Evolutionary conservation across 2,329 filamentous ascomycete genomes (phyloP).

Genomic region (Truncatella angustata): DNA sequence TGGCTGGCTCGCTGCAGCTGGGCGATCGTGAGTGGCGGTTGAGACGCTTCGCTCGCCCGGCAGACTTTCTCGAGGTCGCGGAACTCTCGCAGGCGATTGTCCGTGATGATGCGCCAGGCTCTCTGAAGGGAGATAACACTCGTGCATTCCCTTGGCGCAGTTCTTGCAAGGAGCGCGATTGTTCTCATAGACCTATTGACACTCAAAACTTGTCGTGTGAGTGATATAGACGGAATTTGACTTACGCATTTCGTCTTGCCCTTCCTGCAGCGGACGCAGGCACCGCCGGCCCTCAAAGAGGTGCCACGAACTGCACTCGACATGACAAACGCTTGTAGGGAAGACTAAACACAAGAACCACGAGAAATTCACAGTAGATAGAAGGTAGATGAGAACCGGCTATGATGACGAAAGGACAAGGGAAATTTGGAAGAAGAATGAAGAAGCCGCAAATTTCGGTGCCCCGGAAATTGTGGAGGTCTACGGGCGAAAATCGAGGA

Average conservation of each 20-base stretch:
- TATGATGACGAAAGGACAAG: not conserved
- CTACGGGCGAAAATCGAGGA: not conserved
- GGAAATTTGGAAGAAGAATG: not conserved
- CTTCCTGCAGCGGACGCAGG: slow-evolving; percentile 62
- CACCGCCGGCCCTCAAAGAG: slow-evolving; percentile 20
- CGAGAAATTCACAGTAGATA: not conserved
- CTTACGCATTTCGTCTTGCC: slow-evolving; percentile 57
- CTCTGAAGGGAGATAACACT: slow-evolving; percentile 61
- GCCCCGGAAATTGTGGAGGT: not conserved
- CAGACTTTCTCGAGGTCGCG: slow-evolving; percentile 52
- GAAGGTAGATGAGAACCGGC: not conserved
- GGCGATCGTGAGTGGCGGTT: slow-evolving; percentile 39
- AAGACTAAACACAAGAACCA: not conserved
- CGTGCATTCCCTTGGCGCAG: slow-evolving; percentile 63
- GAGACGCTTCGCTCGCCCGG: slow-evolving; percentile 50
- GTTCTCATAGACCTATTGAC: slow-evolving; percentile 62
- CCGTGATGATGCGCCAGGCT: slow-evolving; percentile 59
- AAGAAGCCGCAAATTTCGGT: slow-evolving; percentile 4
- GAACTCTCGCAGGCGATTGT: slow-evolving; percentile 54
- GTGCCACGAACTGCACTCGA: slow-evolving; percentile 7
- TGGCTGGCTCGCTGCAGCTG: slow-evolving; percentile 40
- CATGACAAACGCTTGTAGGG: not conserved
- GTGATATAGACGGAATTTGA: not conserved
- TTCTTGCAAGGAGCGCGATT: slow-evolving; percentile 62
- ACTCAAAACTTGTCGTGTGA: slow-evolving; percentile 37